Evolutionary conservation across 192 early-diverging fungal genomes (phyloP).

Genomic region (Globomyces pollinis-pini): DNA sequence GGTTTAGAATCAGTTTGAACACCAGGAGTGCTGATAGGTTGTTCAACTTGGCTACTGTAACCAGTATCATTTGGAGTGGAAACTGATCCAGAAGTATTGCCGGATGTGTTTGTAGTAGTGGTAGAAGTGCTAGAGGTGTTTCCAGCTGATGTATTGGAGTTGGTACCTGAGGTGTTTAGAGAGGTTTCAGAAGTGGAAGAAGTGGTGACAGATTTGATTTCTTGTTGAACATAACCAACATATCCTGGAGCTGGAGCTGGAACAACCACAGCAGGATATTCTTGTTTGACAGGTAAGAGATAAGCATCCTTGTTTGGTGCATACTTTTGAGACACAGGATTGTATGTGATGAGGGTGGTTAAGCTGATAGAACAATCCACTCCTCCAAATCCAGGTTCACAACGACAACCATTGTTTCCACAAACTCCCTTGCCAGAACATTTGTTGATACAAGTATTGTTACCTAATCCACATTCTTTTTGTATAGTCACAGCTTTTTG

Average conservation of each 20-base stretch:
- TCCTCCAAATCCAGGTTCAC: constrained; percentile 3
- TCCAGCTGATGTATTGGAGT: too few relatives aligned
- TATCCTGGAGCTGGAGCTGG: not conserved
- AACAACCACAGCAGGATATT: not conserved
- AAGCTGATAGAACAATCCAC: not conserved
- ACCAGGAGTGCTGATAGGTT: too few relatives aligned
- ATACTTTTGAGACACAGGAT: not conserved
- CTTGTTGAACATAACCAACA: too few relatives aligned
- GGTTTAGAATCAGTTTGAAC: too few relatives aligned
- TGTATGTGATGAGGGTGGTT: not conserved
- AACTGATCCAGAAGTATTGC: not conserved
- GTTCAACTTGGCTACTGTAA: not conserved
- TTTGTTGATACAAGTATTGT: constrained; percentile 7
- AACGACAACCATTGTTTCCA: not conserved
- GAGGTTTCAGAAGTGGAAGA: too few relatives aligned
- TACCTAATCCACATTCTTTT: constrained; percentile 5
- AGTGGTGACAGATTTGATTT: too few relatives aligned
- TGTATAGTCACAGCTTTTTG: not conserved
- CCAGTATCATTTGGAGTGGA: not conserved
- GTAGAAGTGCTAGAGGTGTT: not conserved
- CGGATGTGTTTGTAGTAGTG: not conserved
- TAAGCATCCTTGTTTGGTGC: not conserved
- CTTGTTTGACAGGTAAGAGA: too few relatives aligned
- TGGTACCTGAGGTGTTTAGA: too few relatives aligned
- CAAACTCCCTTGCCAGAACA: constrained; percentile 1